A percentile compares a stretch with the other conserved stretches of the same genome.
Evolutionary conservation across 768 basidiomycete species (phyloP).

Genomic region (Baorangia bicolor): DNA sequence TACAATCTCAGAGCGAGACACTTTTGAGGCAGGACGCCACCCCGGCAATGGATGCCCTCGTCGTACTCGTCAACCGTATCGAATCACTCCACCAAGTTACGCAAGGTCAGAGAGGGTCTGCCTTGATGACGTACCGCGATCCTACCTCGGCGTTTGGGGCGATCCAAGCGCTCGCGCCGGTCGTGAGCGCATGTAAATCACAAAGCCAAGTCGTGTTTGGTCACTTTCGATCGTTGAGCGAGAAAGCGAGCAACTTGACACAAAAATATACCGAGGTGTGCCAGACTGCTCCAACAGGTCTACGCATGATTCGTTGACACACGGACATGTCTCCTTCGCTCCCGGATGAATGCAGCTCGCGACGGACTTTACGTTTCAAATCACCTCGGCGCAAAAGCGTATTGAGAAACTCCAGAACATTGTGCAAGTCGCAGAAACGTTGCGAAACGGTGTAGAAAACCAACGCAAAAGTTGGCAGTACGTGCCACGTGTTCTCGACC

Average conservation of each 20-base stretch:
- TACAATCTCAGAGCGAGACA: conserved; percentile 1
- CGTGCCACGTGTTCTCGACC: neutral
- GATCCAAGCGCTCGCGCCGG: neutral
- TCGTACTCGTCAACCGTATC: conserved; percentile 1
- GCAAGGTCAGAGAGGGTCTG: neutral
- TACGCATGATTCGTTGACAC: neutral
- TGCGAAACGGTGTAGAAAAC: neutral
- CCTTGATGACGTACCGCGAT: neutral
- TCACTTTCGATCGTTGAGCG: conserved; percentile 4
- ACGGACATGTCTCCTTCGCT: neutral
- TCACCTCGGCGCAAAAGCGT: neutral
- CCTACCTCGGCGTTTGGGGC: conserved; percentile 1
- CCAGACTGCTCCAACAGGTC: neutral
- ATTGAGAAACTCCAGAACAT: neutral
- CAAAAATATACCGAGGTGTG: conserved; percentile 6
- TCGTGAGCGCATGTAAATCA: conserved; percentile 6
- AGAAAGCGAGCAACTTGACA: conserved; percentile 12
- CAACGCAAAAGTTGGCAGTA: conserved; percentile 9
- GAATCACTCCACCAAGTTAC: conserved; percentile 6
- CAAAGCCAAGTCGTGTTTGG: conserved; percentile 4
- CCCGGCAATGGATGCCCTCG: conserved; percentile 6
- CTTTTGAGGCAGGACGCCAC: neutral
- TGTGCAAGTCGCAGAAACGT: neutral
- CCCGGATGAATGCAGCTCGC: neutral
- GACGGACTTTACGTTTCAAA: conserved; percentile 14